Base-by-base conservation (phyloP, 2,329 filamentous ascomycete genomes). In the Penicillium verrucosum region DNA sequence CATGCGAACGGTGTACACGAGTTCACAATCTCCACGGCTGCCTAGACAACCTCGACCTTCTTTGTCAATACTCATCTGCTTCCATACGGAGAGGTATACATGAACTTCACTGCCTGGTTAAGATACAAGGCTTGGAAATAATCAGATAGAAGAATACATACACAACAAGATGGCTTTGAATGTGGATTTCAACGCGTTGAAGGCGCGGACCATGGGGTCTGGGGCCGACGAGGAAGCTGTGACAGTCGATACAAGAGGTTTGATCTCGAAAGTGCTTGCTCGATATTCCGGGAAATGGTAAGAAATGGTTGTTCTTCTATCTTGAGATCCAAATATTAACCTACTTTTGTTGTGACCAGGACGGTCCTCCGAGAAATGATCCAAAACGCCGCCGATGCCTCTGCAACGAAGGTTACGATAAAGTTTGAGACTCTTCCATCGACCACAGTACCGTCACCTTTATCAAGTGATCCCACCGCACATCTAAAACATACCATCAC, bases 261-360 rank as follows among this genome's bases (percentile, higher is more conserved):
- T 99, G 66, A 99, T 99, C 71, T 95, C 97, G 78, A 99, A 99
- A 76, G 93, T 99, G 11, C 83, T 99, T 48, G 94, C 94, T 10
- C 84, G 94, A 70, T 99, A 99, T 73, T 96, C 92, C 2, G 93
- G 94, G 67, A 95, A 99, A 79, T 97, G 93, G 88, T 92, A 85
- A 6, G 89, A 18, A 6, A 11, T 84, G 9, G 9, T 1, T 25
- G 16, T 23, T 11, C 25, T 16, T 54, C 12, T 43, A 14, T 27
- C 18, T 34, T 18, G 10, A 29, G 12, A n/a, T 46, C 10, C 25
- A 51, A n/a, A 60, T 55, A 37, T 60, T 69, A 46, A 68, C 25
- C 16, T 14, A n/a, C 12, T n/a, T 30, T 23, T 30, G 6, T 23
- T 40, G 40, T 38, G 16, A 29, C 60, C 38, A 76, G 74, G 73